Conservation (phyloP, 2,329 filamentous ascomycete species). For the Cladosporium sp. region DNA sequence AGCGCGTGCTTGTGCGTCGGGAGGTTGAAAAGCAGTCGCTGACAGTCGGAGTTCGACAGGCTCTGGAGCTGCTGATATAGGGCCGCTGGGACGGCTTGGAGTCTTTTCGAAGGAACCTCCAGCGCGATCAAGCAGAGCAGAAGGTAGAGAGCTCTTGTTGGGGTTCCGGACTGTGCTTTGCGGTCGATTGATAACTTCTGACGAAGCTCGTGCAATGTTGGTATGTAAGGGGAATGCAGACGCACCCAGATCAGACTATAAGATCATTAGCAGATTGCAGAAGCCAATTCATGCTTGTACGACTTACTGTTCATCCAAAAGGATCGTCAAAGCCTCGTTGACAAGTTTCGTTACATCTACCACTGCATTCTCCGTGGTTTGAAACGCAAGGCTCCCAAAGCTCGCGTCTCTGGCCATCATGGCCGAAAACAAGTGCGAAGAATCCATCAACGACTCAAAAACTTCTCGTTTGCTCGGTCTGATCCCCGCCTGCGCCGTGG, state of each 20-base stretch:
- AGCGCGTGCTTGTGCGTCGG: conserved; percentile 16
- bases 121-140: conserved; percentile 15
- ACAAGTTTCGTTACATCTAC: conserved; percentile 6
- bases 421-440: conserved; percentile 16
- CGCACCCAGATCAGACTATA: conserved; percentile 21
- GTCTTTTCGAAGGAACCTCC: conserved; percentile 15
- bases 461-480: conserved; percentile 14
- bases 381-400: not conserved
- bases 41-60: not conserved
- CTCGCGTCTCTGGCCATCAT: conserved; percentile 16
- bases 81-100: not conserved
- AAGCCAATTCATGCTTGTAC: not conserved
- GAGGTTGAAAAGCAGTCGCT: conserved; percentile 3
- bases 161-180: not conserved
- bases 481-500: not conserved
- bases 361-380: not conserved
- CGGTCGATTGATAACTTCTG: not conserved
- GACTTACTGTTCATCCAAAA: conserved; percentile 16
- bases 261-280: not conserved
- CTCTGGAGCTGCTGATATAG: conserved; percentile 6
- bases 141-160: conserved; percentile 15
- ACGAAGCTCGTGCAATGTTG: conserved; percentile 13
- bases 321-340: not conserved
- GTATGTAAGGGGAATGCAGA: conserved; percentile 19
- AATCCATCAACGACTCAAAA: conserved; percentile 17